Conservation (phyloP, 2,329 filamentous ascomycete genomes). For the Cladosporium oxysporum region DNA sequence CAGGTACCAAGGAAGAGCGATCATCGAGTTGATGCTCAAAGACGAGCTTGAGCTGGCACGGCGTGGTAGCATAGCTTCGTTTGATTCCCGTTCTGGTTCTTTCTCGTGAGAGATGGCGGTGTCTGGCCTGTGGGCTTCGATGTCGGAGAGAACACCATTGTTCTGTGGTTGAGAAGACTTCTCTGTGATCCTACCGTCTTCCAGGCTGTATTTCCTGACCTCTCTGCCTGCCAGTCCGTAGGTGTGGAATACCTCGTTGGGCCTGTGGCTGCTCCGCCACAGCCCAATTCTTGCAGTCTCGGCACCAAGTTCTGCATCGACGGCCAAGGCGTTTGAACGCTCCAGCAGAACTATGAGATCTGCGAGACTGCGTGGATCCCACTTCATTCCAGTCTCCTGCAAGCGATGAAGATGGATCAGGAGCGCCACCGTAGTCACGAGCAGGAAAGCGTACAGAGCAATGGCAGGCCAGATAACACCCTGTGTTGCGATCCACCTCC, state of each 20-base stretch:
- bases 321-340: constrained; percentile 73
- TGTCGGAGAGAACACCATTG: constrained; percentile 27
- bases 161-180: constrained; percentile 30
- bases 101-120: constrained; percentile 46
- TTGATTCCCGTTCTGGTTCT: constrained; percentile 53
- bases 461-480: constrained; percentile 77
- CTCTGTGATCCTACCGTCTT: constrained; percentile 51
- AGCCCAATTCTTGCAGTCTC: constrained; percentile 71
- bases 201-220: constrained; percentile 53
- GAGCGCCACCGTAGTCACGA: constrained; percentile 59
- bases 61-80: constrained; percentile 33
- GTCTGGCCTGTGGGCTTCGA: constrained; percentile 33
- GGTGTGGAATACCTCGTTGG: constrained; percentile 72
- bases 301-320: constrained; percentile 65
- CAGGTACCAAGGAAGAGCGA: constrained; percentile 69
- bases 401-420: constrained; percentile 63
- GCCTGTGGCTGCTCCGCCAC: constrained; percentile 70
- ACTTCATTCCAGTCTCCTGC: constrained; percentile 71
- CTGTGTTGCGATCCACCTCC: constrained; percentile 79
- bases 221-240: constrained; percentile 66
- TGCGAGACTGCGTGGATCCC: constrained; percentile 81
- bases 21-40: constrained; percentile 14
- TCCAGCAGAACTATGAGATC: constrained; percentile 78
- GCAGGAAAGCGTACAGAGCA: constrained; percentile 68
- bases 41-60: constrained; percentile 20